These are phyloP conservation scores for Erysimum cheiranthoides DNA, from an alignment of 345 rosid genomes.

Conservation along the genomic window DNA sequence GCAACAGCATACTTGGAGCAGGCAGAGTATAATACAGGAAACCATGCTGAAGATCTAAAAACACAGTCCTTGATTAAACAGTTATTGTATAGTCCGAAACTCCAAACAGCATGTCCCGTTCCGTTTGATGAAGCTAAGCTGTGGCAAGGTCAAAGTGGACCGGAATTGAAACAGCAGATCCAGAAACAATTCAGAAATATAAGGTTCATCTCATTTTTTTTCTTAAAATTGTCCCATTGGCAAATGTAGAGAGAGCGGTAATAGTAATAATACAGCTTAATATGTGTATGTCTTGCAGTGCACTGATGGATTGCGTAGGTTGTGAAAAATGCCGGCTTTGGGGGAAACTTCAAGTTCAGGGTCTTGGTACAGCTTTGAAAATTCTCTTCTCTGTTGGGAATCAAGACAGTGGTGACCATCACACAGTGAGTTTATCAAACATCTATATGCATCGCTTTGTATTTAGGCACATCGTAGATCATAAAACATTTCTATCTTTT, in stretches of 20 bases:
- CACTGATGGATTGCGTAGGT: constrained; percentile 95
- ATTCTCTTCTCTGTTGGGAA: constrained; percentile 86
- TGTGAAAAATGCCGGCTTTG: constrained; percentile 98
- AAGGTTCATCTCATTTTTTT: constrained; percentile 53
- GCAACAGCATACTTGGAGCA: constrained; percentile 89
- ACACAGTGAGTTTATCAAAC: constrained; percentile 57
- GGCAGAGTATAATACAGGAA: constrained; percentile 94
- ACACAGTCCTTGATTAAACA: constrained; percentile 83
- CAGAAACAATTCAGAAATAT: constrained; percentile 92
- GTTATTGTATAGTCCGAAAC: constrained; percentile 72
- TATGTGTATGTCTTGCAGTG: constrained; percentile 60
- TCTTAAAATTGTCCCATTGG: background rate
- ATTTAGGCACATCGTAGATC: background rate
- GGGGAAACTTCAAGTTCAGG: constrained; percentile 99
- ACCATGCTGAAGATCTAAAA: constrained; percentile 81
- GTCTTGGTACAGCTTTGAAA: constrained; percentile 93
- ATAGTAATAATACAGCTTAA: constrained; percentile 23
- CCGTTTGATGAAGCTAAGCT: constrained; percentile 98
- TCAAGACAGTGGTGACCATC: constrained; percentile 48
- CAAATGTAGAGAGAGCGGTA: constrained; percentile 18
- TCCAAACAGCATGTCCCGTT: constrained; percentile 92
- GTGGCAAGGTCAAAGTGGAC: constrained; percentile 96
- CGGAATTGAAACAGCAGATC: constrained; percentile 79
- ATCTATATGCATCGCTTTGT: background rate
- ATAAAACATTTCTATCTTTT: background rate